phyloP scores from a whole-genome alignment of 495 filamentous ascomycete genomes.

The Hyaloscypha hepaticicola region DNA sequence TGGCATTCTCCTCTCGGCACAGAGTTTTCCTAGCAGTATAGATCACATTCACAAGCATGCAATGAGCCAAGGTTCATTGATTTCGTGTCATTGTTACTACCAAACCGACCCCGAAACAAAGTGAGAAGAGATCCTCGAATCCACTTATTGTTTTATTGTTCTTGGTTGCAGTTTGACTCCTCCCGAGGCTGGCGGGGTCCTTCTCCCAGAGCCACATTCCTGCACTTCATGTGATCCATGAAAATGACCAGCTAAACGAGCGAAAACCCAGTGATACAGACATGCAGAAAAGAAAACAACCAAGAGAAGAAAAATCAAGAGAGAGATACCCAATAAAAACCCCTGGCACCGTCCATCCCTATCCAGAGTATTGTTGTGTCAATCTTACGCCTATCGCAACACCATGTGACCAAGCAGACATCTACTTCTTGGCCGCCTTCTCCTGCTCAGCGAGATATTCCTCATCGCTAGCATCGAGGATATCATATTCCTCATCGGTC shows the following conservation, averaged over 20 bases:
- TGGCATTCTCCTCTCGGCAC: too few species aligned
- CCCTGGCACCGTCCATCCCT: constrained; percentile 10
- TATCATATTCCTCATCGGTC: constrained; percentile 97
- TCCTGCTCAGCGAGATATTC: constrained; percentile 59
- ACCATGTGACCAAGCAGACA: neutral
- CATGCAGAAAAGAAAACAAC: constrained; percentile 3
- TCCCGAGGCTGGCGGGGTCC: constrained; percentile 16
- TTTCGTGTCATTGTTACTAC: constrained; percentile 6
- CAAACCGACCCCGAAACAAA: constrained; percentile 15
- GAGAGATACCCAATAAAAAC: constrained; percentile 7
- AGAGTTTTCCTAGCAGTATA: neutral
- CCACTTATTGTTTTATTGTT: neutral
- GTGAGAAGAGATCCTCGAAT: constrained; percentile 20
- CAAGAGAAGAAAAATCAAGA: constrained; percentile 14
- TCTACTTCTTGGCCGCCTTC: constrained; percentile 34
- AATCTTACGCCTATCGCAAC: constrained; percentile 22
- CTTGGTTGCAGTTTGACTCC: constrained; percentile 10
- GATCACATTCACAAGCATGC: neutral
- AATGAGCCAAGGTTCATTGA: neutral
- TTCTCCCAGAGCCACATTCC: neutral
- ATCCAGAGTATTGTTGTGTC: constrained; percentile 15
- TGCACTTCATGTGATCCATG: neutral
- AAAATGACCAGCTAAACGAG: constrained; percentile 3
- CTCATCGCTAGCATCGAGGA: constrained; percentile 93
- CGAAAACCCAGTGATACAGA: constrained; percentile 2